phyloP scores from a whole-genome alignment of 2,329 filamentous ascomycete species.

The Sphaerostilbella broomeana region DNA sequence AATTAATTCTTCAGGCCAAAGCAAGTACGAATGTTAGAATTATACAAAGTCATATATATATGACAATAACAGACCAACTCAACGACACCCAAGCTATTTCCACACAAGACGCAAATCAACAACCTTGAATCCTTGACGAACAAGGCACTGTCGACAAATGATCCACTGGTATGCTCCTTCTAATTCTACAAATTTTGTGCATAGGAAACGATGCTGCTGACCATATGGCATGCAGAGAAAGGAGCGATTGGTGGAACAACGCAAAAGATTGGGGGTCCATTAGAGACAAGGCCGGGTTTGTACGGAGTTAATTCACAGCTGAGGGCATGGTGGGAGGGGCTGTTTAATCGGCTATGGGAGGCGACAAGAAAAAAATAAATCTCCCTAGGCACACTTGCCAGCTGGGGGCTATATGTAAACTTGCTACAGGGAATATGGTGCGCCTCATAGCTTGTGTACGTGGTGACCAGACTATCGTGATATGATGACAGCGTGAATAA shows the following conservation, averaged over 20 bases:
- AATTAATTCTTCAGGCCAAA: neutral
- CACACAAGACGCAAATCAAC: too few relatives aligned
- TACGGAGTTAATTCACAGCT: neutral
- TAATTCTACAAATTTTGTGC: neutral
- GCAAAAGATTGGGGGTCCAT: neutral
- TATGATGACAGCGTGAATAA: too few relatives aligned
- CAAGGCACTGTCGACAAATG: neutral
- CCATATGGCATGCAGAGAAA: neutral
- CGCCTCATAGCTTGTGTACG: too few relatives aligned
- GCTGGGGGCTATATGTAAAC: too few relatives aligned
- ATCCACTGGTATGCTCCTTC: neutral
- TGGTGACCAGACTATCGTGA: too few relatives aligned
- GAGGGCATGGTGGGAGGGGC: neutral
- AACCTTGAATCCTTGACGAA: neutral
- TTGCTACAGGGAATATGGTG: too few relatives aligned
- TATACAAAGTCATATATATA: neutral
- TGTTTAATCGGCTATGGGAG: neutral
- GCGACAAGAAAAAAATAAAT: neutral
- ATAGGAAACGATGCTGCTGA: neutral
- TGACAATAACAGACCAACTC: neutral
- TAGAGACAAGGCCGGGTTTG: neutral
- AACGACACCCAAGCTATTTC: too few relatives aligned
- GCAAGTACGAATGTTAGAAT: neutral
- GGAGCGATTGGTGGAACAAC: neutral
- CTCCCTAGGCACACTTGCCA: too few relatives aligned